These are phyloP conservation scores for Alternaria sp. DNA, from an alignment of 2,329 filamentous ascomycete species.

Conservation along the genomic window DNA sequence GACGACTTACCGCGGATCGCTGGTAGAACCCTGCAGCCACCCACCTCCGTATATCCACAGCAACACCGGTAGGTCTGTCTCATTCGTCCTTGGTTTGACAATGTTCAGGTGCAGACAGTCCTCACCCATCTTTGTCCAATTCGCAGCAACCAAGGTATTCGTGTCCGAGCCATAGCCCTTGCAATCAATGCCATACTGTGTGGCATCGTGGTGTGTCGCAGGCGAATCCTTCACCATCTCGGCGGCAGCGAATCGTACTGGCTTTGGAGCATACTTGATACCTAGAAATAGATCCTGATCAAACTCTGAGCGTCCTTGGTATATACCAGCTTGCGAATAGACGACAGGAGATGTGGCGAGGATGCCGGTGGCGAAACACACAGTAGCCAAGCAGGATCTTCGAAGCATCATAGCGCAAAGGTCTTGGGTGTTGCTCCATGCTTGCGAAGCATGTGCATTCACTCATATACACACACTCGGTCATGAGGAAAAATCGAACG, in stretches of 20 bases:
- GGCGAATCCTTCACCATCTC: slow-evolving; percentile 27
- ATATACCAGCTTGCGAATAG: slow-evolving; percentile 38
- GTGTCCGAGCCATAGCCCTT: slow-evolving; percentile 41
- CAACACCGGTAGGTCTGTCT: slow-evolving; percentile 36
- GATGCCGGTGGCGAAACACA: not conserved
- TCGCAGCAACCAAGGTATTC: slow-evolving; percentile 29
- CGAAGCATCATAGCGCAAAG: slow-evolving; percentile 13
- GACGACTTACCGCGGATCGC: slow-evolving; percentile 38
- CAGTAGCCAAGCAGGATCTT: not conserved
- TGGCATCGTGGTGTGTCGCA: slow-evolving; percentile 26
- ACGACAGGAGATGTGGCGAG: slow-evolving; percentile 22
- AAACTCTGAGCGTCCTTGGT: slow-evolving; percentile 40
- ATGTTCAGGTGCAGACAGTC: slow-evolving; percentile 59
- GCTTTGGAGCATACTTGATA: slow-evolving; percentile 43
- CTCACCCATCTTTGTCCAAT: slow-evolving; percentile 40
- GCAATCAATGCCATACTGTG: slow-evolving; percentile 41
- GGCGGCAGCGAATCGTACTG: slow-evolving; percentile 38
- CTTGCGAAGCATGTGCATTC: slow-evolving; percentile 1
- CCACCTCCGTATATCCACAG: slow-evolving; percentile 50
- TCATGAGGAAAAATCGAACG: too few species aligned
- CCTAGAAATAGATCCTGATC: slow-evolving; percentile 45
- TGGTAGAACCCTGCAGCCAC: slow-evolving; percentile 45
- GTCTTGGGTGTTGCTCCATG: not conserved
- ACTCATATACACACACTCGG: slow-evolving; percentile 3
- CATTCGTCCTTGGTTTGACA: slow-evolving; percentile 33